Conservation (phyloP, 1,284 basidiomycete species). For the Erythrobasidium hasegawianum region DNA sequence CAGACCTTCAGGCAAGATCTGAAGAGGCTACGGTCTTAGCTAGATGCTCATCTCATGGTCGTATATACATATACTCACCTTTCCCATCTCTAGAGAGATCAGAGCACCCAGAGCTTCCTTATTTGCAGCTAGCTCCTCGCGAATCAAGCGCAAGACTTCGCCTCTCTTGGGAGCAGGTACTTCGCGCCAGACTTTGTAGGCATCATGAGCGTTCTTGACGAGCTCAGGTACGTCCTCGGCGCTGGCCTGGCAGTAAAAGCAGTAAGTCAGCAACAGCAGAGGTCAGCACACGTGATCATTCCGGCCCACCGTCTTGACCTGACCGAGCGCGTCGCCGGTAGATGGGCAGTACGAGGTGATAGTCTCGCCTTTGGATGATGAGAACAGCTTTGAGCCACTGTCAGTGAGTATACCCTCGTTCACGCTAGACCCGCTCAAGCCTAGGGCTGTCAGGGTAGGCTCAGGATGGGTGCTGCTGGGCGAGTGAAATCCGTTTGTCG, state of each 20-base stretch:
- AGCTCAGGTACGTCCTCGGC: slow-evolving; percentile 15
- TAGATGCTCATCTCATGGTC: slow-evolving; percentile 10
- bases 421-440: slow-evolving; percentile 2
- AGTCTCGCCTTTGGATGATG: slow-evolving; percentile 9
- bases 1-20: slow-evolving; percentile 63
- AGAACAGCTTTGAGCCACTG: neutral
- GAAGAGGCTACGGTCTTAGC: neutral
- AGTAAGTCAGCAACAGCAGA: too few species aligned
- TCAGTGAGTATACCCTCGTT: slow-evolving; percentile 20
- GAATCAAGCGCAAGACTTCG: slow-evolving; percentile 80
- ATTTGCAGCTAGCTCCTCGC: slow-evolving; percentile 74
- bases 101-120: slow-evolving; percentile 73
- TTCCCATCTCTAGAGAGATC: slow-evolving; percentile 73
- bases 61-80: slow-evolving; percentile 58
- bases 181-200: slow-evolving; percentile 57
- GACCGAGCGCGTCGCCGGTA: slow-evolving; percentile 18
- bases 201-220: slow-evolving; percentile 18
- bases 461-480: slow-evolving; percentile 10
- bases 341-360: slow-evolving; percentile 31
- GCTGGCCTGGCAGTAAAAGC: slow-evolving; percentile 24
- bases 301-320: slow-evolving; percentile 25
- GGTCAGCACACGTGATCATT: neutral
- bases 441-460: slow-evolving; percentile 6
- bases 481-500: neutral
- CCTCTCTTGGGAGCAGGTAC: slow-evolving; percentile 83